Conservation (phyloP, 139 green algal genomes). For the Desmodesmus armatus region DNA sequence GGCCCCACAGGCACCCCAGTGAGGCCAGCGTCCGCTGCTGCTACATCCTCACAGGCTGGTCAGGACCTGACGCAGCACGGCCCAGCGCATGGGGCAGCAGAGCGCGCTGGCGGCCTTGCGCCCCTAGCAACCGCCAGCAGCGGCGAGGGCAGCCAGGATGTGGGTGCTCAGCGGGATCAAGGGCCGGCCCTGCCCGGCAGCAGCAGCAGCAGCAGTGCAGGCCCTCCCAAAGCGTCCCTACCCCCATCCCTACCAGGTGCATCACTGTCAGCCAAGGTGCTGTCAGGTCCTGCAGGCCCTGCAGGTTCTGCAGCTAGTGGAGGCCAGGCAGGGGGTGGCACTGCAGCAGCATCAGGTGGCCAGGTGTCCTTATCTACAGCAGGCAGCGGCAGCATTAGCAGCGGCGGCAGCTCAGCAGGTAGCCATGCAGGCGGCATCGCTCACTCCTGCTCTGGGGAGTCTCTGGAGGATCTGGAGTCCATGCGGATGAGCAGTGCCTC, state of each 20-base stretch:
- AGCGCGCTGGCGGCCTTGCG: not conserved
- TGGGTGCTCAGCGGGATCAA: not conserved
- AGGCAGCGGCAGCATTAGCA: no score
- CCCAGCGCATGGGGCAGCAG: not conserved
- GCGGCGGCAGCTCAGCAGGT: not conserved
- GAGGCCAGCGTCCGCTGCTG: conserved; percentile 6
- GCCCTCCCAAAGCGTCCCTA: no score
- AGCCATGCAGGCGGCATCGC: conserved; percentile 6
- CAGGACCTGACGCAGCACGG: not conserved
- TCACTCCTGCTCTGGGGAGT: conserved; percentile 28
- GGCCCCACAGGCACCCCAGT: not conserved
- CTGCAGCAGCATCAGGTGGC: no score
- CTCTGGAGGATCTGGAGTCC: conserved; percentile 10
- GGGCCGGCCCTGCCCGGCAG: not conserved
- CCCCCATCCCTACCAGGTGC: no score
- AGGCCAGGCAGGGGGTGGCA: no score
- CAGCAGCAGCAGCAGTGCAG: conserved; percentile 5
- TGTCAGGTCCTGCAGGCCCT: no score
- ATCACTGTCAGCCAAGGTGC: no score
- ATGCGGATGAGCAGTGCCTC: conserved; percentile 12
- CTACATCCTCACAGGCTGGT: no score
- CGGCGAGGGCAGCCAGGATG: not conserved
- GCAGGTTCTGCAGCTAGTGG: no score
- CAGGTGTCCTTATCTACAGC: no score
- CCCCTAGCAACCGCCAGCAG: not conserved